Percentiles rank a stretch among this genome's conserved stretches.
Evolutionary conservation across 495 filamentous ascomycete genomes (phyloP).

Genomic region (Lepidopterella palustris): DNA sequence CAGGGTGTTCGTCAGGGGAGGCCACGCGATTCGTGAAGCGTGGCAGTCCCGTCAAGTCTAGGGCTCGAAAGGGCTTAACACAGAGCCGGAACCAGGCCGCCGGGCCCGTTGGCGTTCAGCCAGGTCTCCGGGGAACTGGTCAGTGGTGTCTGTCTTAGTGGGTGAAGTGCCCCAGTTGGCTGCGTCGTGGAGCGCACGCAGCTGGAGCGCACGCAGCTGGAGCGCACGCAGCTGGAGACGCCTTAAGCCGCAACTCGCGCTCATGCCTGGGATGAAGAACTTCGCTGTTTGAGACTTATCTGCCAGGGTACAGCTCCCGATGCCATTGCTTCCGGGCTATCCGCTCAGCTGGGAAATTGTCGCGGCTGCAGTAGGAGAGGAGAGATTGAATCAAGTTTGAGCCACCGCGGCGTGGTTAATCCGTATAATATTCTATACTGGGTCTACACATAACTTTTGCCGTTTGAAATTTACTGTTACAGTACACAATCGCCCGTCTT

Average conservation of each 20-base stretch:
- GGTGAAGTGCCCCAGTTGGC: neutral
- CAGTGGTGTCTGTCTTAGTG: constrained; percentile 22
- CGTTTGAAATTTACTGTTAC: neutral
- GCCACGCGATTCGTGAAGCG: constrained; percentile 27
- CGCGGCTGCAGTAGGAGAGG: too few relatives aligned
- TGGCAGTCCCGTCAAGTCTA: constrained; percentile 17
- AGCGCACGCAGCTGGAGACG: constrained; percentile 1
- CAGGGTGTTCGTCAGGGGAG: neutral
- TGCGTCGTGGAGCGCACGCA: neutral
- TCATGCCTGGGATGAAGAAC: too few relatives aligned
- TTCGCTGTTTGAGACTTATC: neutral
- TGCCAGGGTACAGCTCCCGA: too few relatives aligned
- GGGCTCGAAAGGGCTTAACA: constrained; percentile 12
- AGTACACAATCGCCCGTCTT: too few relatives aligned
- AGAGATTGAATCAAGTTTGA: too few relatives aligned
- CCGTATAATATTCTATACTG: too few relatives aligned
- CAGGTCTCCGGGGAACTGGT: constrained; percentile 26
- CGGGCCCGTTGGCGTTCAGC: constrained; percentile 16
- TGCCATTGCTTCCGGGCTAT: too few relatives aligned
- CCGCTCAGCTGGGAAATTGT: too few relatives aligned
- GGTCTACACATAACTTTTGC: too few relatives aligned
- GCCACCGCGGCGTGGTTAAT: too few relatives aligned
- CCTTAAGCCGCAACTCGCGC: too few relatives aligned
- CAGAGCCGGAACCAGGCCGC: constrained; percentile 16
- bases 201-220: neutral